Conservation (phyloP, 345 rosid species). For the Arabis alpina region DNA sequence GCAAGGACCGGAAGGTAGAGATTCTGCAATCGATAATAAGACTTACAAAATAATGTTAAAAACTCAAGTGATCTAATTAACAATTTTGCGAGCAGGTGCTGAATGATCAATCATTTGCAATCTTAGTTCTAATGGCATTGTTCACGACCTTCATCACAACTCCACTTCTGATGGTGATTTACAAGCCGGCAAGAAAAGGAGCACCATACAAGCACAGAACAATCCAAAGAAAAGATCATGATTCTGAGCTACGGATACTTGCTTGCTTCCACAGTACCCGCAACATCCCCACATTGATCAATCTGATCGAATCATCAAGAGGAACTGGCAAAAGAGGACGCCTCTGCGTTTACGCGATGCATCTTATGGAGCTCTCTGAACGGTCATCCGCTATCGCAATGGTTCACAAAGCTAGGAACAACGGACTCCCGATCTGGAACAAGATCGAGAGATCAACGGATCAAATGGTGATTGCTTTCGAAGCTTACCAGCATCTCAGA, state of each 20-base stretch:
- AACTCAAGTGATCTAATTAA: conserved; percentile 1
- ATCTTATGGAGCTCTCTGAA: conserved; percentile 78
- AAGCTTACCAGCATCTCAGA: conserved; percentile 72
- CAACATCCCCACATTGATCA: conserved; percentile 69
- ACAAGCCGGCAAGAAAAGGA: conserved; percentile 63
- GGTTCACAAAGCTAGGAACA: conserved; percentile 75
- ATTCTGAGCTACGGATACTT: conserved; percentile 61
- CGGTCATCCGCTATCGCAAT: conserved; percentile 75
- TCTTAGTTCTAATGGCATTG: conserved; percentile 67
- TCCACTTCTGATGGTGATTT: conserved; percentile 56
- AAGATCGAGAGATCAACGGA: conserved; percentile 47
- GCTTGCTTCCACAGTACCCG: conserved; percentile 69
- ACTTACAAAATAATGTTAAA: not conserved
- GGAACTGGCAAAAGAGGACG: conserved; percentile 54
- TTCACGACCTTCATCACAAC: conserved; percentile 77
- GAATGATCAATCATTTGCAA: conserved; percentile 66
- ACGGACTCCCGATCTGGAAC: conserved; percentile 79
- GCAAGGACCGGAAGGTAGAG: conserved; percentile 56
- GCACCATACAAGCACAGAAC: conserved; percentile 57
- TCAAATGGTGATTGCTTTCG: conserved; percentile 67
- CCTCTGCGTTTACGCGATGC: conserved; percentile 71
- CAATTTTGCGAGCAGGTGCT: conserved; percentile 49
- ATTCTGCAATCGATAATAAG: conserved; percentile 6
- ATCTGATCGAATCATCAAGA: conserved; percentile 56
- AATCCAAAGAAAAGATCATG: conserved; percentile 54